Base-by-base conservation (phyloP, 495 filamentous ascomycete genomes). In the Penicillium salamii region DNA sequence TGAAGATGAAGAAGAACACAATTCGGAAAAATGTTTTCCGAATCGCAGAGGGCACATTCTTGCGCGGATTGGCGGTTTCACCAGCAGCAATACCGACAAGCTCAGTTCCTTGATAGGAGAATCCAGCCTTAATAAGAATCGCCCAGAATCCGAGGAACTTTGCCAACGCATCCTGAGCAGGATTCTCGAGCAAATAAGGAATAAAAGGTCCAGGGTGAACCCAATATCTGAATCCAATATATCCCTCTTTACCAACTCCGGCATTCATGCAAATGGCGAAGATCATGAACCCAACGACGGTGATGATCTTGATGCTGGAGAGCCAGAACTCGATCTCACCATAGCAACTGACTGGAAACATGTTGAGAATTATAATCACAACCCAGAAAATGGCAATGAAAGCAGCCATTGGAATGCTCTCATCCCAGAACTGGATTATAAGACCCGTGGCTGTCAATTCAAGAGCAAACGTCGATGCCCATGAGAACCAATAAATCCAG, bases 321-420 rank as follows among this genome's bases (percentile, higher is more conserved):
- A 88, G 70, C 77, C 79, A 86, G 52, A 83, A 78, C 48, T 81
- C 78, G 70, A 76, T 78, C 66, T 87, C 78, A 24, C 82, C 82
- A 24, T 59, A 68, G 40, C 68, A 75, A 12, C 54, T 48, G 34
- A 79, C 74, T 1, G 76, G 76, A 23, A 89, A 72, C 52, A 78
- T 76, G 49, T 86, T 85, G 54, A 88, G 68, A 15, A 61, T 52
- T 7, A 87, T 58, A 51, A 90, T 82, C 21, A 86, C 49, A 18
- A 83, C 74, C 70, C 86, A 85, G 65, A 88, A 82, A 44, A 91
- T 67, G 15, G 81, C 72, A 58, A 90, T 89, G 65, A 85, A 84
- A 35, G 82, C 82, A 19, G 81, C 83, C 50, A 71, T 69, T 41
- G 75, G 80, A 21, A 82, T 70, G 15, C 59, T 35, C 12, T 61